These are phyloP conservation scores for Aspergillus alliaceus DNA, from an alignment of 2,329 filamentous ascomycete species.

Conservation along the genomic window DNA sequence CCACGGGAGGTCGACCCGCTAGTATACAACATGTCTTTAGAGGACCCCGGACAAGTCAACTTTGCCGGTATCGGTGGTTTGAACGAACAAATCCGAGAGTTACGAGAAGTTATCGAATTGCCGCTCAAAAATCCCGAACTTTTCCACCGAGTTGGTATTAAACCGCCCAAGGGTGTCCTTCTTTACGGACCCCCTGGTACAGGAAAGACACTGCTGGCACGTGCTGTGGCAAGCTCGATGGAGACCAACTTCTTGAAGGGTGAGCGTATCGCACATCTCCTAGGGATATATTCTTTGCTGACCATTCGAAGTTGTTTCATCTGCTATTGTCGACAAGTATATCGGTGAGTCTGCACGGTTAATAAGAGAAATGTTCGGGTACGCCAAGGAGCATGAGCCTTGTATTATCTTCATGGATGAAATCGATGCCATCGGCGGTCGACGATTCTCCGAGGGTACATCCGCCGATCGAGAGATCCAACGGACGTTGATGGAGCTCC, in stretches of 20 bases:
- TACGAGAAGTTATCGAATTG: slow-evolving; percentile 95
- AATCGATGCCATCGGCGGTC: slow-evolving; percentile 96
- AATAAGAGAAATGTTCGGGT: slow-evolving; percentile 99
- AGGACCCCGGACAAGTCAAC: slow-evolving; percentile 95
- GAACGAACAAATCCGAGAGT: slow-evolving; percentile 96
- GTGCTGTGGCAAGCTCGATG: slow-evolving; percentile 91
- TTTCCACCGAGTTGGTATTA: slow-evolving; percentile 95
- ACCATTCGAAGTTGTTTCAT: slow-evolving; percentile 75
- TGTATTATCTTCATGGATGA: slow-evolving; percentile 99
- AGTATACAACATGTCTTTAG: slow-evolving; percentile 99
- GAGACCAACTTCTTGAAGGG: slow-evolving; percentile 99
- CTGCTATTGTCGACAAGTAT: slow-evolving; percentile 98
- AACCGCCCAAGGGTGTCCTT: slow-evolving; percentile 95
- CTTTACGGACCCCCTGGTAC: slow-evolving; percentile 96
- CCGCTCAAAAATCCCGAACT: slow-evolving; percentile 98
- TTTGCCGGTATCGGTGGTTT: slow-evolving; percentile 96
- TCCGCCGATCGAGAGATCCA: slow-evolving; percentile 98
- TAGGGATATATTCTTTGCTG: not conserved
- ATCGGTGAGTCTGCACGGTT: slow-evolving; percentile 96
- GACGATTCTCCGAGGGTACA: slow-evolving; percentile 94
- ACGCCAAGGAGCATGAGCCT: slow-evolving; percentile 98
- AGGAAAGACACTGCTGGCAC: slow-evolving; percentile 90
- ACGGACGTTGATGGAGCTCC: slow-evolving; percentile 94
- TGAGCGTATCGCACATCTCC: slow-evolving; percentile 43
- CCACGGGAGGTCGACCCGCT: slow-evolving; percentile 96